These are phyloP conservation scores for Dimocarpus longan DNA, from an alignment of 345 rosid genomes.

Conservation along the genomic window DNA sequence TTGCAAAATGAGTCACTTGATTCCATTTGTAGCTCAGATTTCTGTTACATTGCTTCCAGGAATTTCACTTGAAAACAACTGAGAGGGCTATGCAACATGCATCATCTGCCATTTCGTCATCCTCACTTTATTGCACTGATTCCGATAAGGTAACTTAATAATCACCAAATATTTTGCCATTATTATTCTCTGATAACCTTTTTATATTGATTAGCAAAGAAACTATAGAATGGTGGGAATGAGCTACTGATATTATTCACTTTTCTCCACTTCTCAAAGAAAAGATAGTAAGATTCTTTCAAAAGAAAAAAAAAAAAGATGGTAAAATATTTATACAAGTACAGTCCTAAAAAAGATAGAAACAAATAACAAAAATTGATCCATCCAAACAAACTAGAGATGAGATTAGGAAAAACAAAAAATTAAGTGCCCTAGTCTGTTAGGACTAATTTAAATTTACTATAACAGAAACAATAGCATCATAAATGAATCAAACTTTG, in stretches of 20 bases:
- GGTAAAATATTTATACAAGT: no score
- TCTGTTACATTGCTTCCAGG: slow-evolving; percentile 47
- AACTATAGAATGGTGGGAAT: no score
- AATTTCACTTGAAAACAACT: slow-evolving; percentile 80
- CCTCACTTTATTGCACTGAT: slow-evolving; percentile 38
- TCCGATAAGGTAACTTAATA: slow-evolving; percentile 52
- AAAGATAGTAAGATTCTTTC: no score
- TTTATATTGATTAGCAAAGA: not conserved
- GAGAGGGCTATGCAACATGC: slow-evolving; percentile 88
- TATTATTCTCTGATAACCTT: slow-evolving; percentile 13
- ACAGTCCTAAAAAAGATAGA: no score
- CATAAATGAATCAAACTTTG: not conserved
- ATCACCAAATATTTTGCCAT: slow-evolving; percentile 2
- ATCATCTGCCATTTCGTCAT: slow-evolving; percentile 43
- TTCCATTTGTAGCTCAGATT: slow-evolving; percentile 19
- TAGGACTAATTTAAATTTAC: no score
- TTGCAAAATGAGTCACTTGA: slow-evolving; percentile 5
- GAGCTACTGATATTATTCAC: no score
- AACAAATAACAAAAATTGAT: no score
- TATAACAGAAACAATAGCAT: not conserved
- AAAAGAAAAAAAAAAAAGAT: no score
- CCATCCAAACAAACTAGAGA: no score
- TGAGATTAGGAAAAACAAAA: not conserved
- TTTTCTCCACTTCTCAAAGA: no score
- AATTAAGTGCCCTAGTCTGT: no score